Conservation (phyloP, 2,329 filamentous ascomycete species). For the Monilinia laxa region DNA sequence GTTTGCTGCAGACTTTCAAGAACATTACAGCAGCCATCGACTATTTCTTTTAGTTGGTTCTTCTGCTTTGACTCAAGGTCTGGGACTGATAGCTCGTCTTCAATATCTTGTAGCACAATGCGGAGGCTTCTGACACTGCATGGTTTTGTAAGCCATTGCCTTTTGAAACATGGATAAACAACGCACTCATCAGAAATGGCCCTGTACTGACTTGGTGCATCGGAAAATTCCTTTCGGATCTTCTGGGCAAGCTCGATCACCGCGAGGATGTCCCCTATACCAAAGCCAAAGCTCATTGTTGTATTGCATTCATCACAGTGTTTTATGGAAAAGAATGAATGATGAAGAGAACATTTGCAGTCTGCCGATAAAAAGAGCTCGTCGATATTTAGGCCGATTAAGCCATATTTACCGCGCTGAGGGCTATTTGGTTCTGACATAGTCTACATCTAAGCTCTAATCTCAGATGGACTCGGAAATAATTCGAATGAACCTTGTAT, state of each 20-base stretch:
- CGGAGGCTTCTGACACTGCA: slow-evolving; percentile 24
- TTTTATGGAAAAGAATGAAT: not conserved
- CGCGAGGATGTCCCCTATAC: slow-evolving; percentile 38
- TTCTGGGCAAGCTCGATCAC: slow-evolving; percentile 36
- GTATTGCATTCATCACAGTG: not conserved
- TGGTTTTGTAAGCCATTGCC: not conserved
- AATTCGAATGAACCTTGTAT: too few relatives aligned
- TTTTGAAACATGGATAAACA: not conserved
- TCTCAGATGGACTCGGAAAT: too few relatives aligned
- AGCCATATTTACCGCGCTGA: too few relatives aligned
- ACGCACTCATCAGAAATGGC: slow-evolving; percentile 19
- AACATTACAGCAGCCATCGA: slow-evolving; percentile 27
- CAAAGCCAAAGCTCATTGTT: slow-evolving; percentile 40
- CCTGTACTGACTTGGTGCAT: slow-evolving; percentile 37
- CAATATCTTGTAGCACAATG: slow-evolving; percentile 26
- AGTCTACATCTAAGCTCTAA: too few relatives aligned
- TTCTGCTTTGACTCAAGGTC: slow-evolving; percentile 31
- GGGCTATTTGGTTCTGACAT: too few relatives aligned
- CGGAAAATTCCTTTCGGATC: slow-evolving; percentile 35
- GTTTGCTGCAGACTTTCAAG: slow-evolving; percentile 24
- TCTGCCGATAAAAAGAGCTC: too few relatives aligned
- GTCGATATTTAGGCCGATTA: not conserved
- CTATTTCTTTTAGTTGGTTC: slow-evolving; percentile 29
- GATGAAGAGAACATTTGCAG: too few relatives aligned
- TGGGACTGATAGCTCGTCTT: slow-evolving; percentile 28